Evolutionary conservation across 148 eudicot genomes (phyloP), one percentile per base, ranked within the genome.

Genomic region (Rhododendron williamsianum): DNA sequence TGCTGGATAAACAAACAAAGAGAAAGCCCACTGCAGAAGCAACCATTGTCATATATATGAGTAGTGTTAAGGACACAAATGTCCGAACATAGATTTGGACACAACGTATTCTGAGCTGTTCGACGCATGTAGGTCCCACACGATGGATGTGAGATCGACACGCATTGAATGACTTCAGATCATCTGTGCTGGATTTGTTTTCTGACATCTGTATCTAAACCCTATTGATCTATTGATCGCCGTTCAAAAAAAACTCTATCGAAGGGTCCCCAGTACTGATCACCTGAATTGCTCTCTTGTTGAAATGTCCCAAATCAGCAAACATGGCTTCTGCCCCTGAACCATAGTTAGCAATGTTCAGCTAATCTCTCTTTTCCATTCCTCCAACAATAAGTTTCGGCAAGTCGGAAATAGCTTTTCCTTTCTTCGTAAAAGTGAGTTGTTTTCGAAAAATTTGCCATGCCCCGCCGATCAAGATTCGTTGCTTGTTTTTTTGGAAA

Each of bases 261-360:
- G 73, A 67, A 67, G 76, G 49, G 30, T 43, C 16, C 45, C 30
- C 79, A 6, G 18, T 6, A 16, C 21, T 16, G 49, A 51, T 82
- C 4, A 89, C 87, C 86, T 86, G 90, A 49, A 91, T 89, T 45
- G 92, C 82, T 38, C 81, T 80, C 49, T 78, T 81, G 76, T 84
- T 80, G 86, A 91, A 91, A 72, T 91, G 92, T 11, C 91, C 92
- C 27, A 91, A 60, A 83, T 91, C 92, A 48, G 92, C 91, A 89
- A 91, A 91, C 88, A 91, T 84, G 9, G 92, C 91, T 77, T 91
- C 92, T 51, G 91, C 90, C 10, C 92, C 92, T 87, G 85, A 19
- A 1, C 21, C 30, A 81, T 19, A 7, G 25, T 21, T 16, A 9
- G 9, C 18, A 41, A 81, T 35, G 10, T 35, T 19, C 83, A 36